Evolutionary conservation across 78 protist species (phyloP).

Genomic region (Pelomyxa schiedti): DNA sequence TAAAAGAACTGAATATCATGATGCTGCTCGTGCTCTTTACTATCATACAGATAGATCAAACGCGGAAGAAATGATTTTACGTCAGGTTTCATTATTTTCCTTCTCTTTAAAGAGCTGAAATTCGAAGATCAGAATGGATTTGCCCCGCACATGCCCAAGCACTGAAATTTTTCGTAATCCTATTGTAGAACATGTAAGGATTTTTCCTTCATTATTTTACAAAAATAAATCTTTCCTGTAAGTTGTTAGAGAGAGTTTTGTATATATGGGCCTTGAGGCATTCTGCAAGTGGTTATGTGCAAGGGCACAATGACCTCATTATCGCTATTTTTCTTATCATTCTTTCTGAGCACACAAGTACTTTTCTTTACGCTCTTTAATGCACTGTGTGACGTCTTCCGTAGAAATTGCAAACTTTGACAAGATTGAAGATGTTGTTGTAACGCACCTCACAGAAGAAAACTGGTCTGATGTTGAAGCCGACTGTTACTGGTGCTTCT

Average conservation of each 20-base stretch:
- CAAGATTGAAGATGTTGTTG: too few species aligned
- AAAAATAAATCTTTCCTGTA: too few species aligned
- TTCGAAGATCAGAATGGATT: constrained; percentile 7
- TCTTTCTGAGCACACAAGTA: constrained; percentile 21
- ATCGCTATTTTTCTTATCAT: constrained; percentile 70
- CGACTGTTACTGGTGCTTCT: constrained; percentile 86
- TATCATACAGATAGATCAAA: constrained; percentile 21
- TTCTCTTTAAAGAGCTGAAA: too few species aligned
- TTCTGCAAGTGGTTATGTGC: constrained; percentile 94
- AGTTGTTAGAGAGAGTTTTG: constrained; percentile 70
- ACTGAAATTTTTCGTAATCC: constrained; percentile 61
- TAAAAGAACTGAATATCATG: constrained; percentile 48
- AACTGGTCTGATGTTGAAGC: constrained; percentile 78
- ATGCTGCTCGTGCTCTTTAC: constrained; percentile 25
- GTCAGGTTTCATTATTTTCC: too few species aligned
- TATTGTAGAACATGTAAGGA: too few species aligned
- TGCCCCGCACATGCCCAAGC: constrained; percentile 78
- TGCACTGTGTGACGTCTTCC: too few species aligned
- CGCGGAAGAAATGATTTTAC: constrained; percentile 34
- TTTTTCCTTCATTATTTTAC: too few species aligned
- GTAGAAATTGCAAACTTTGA: too few species aligned
- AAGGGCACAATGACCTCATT: constrained; percentile 90
- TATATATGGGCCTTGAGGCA: constrained; percentile 90
- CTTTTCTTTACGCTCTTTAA: too few species aligned
- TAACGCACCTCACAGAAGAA: too few species aligned